Conservation (phyloP, 306 rosid genomes). For the Lotus japonicus region DNA sequence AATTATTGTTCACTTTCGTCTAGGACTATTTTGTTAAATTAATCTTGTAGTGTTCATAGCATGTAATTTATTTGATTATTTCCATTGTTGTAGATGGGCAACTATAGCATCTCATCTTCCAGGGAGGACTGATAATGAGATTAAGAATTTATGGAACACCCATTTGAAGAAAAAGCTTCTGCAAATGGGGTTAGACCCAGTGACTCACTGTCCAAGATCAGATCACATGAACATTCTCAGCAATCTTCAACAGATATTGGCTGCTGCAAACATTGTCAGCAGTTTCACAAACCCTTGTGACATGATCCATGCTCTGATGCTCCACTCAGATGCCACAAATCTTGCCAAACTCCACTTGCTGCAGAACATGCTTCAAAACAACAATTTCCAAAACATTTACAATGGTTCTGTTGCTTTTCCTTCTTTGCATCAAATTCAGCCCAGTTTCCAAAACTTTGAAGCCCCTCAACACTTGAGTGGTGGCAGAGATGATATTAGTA, state of each 20-base stretch:
- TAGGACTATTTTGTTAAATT: too few species aligned
- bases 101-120: slow-evolving; percentile 76
- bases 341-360: slow-evolving; percentile 37
- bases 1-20: too few species aligned
- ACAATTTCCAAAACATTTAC: slow-evolving; percentile 8
- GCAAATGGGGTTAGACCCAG: slow-evolving; percentile 76
- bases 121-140: slow-evolving; percentile 78
- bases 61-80: too few species aligned
- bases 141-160: slow-evolving; percentile 82
- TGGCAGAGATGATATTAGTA: not conserved
- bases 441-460: slow-evolving; percentile 24
- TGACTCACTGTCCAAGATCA: slow-evolving; percentile 62
- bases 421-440: slow-evolving; percentile 20
- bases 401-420: slow-evolving; percentile 20
- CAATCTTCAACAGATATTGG: slow-evolving; percentile 47
- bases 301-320: slow-evolving; percentile 29
- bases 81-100: slow-evolving; percentile 51
- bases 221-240: slow-evolving; percentile 38
- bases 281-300: slow-evolving; percentile 27
- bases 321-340: slow-evolving; percentile 37
- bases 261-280: slow-evolving; percentile 33
- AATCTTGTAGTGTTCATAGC: too few species aligned
- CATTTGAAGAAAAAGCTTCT: slow-evolving; percentile 71
- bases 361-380: slow-evolving; percentile 31
- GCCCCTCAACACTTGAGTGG: not conserved